These are phyloP conservation scores for Seminavis robusta DNA, from an alignment of 108 stramenopile genomes.

Conservation along the genomic window DNA sequence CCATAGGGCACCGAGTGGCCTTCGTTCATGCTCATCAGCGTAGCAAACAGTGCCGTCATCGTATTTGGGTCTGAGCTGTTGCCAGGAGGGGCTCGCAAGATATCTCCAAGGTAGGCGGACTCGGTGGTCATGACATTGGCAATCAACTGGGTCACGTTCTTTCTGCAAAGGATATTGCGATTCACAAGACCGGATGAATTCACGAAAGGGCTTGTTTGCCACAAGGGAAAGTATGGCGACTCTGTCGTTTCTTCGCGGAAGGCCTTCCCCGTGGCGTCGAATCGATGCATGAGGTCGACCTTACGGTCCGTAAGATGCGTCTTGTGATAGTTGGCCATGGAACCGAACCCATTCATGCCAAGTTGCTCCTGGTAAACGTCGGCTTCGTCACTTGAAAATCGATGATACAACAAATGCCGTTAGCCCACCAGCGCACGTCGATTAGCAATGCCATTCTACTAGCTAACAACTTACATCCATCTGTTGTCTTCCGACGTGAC, in stretches of 20 bases:
- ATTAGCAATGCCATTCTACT: neutral
- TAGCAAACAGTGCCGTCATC: constrained; percentile 7
- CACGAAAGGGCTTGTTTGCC: constrained; percentile 12
- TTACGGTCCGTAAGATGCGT: neutral
- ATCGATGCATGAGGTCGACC: constrained; percentile 9
- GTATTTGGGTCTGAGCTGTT: neutral
- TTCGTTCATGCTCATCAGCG: neutral
- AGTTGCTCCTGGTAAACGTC: neutral
- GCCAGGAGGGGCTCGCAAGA: constrained; percentile 6
- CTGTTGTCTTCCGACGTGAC: constrained; percentile 1
- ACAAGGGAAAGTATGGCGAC: constrained; percentile 6
- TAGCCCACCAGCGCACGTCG: too few species aligned
- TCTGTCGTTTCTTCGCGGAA: neutral
- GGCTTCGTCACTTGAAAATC: constrained; percentile 2
- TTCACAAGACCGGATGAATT: constrained; percentile 3
- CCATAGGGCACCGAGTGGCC: neutral
- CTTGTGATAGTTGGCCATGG: neutral
- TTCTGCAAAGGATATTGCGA: neutral
- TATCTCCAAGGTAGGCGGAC: constrained; percentile 6
- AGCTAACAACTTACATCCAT: constrained; percentile 12
- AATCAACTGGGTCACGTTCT: neutral
- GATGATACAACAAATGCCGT: too few species aligned
- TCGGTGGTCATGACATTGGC: constrained; percentile 2
- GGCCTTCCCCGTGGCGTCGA: neutral
- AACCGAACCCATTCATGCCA: constrained; percentile 7